These are phyloP conservation scores for Anastatica hierochuntica DNA, from an alignment of 345 rosid genomes.

Conservation along the genomic window DNA sequence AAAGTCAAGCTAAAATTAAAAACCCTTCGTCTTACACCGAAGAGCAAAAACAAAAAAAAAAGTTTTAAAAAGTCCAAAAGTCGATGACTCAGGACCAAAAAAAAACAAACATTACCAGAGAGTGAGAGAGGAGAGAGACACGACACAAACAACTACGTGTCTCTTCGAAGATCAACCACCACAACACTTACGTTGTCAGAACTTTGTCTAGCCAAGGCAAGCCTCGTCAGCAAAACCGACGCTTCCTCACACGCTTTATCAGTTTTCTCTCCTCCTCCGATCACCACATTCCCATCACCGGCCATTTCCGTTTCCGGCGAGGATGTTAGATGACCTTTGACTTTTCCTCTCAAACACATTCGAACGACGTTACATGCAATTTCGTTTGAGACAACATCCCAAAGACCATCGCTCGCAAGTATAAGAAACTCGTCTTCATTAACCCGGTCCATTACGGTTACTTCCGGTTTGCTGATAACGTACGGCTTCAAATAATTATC, in stretches of 20 bases:
- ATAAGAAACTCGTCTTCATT: slow-evolving; percentile 69
- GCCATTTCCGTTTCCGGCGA: slow-evolving; percentile 8
- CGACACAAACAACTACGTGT: slow-evolving; percentile 30
- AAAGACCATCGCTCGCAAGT: slow-evolving; percentile 77
- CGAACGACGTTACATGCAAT: slow-evolving; percentile 65
- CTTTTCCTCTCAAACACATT: slow-evolving; percentile 42
- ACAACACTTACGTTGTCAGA: slow-evolving; percentile 87
- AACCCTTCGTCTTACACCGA: slow-evolving; percentile 18
- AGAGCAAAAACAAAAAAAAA: slow-evolving; percentile 13
- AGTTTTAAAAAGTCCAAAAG: slow-evolving; percentile 12
- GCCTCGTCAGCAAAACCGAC: slow-evolving; percentile 55
- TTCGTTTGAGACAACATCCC: slow-evolving; percentile 91
- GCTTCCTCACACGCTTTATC: slow-evolving; percentile 60
- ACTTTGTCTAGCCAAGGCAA: slow-evolving; percentile 74
- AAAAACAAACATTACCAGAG: slow-evolving; percentile 8
- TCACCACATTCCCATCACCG: not conserved
- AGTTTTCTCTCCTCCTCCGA: slow-evolving; percentile 13
- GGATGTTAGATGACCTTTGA: not conserved
- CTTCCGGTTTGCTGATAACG: slow-evolving; percentile 77
- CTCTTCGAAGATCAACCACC: slow-evolving; percentile 66
- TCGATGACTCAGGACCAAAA: slow-evolving; percentile 20
- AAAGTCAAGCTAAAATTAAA: slow-evolving; percentile 11
- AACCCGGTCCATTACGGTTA: slow-evolving; percentile 48
- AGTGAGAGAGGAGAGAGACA: not conserved
- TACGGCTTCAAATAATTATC: slow-evolving; percentile 88